phyloP scores from a whole-genome alignment of 179 eudicot genomes.

The Beta corolliflora region DNA sequence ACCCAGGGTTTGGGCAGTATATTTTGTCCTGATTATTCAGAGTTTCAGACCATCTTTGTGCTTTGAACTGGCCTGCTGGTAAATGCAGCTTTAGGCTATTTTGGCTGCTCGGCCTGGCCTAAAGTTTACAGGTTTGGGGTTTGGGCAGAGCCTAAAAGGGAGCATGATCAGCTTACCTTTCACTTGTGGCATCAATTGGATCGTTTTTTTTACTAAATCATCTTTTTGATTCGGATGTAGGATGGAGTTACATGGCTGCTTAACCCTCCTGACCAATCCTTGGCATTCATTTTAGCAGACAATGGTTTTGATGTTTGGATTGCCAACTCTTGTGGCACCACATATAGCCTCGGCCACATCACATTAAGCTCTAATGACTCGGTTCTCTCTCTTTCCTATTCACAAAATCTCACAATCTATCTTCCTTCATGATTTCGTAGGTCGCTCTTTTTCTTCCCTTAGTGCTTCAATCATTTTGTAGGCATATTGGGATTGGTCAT shows the following conservation, averaged over 20 bases:
- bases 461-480: constrained; percentile 19
- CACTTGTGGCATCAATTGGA: background rate
- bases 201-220: background rate
- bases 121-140: too few species aligned
- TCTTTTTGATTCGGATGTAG: constrained; percentile 27
- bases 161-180: background rate
- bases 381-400: constrained; percentile 30
- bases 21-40: too few species aligned
- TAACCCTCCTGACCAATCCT: constrained; percentile 50
- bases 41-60: too few species aligned
- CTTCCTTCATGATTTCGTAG: background rate
- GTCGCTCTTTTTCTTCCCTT: background rate
- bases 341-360: constrained; percentile 54
- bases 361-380: constrained; percentile 52
- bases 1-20: too few species aligned
- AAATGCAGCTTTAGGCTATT: too few species aligned
- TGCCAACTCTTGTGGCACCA: constrained; percentile 58
- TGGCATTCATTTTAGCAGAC: constrained; percentile 66
- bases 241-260: constrained; percentile 67
- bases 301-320: constrained; percentile 79
- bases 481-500: constrained; percentile 79
- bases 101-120: background rate
- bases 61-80: too few species aligned
- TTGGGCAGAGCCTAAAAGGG: too few species aligned
- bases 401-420: background rate